Conservation (phyloP, 352 stramenopile genomes). For the Pythium aquatile region DNA sequence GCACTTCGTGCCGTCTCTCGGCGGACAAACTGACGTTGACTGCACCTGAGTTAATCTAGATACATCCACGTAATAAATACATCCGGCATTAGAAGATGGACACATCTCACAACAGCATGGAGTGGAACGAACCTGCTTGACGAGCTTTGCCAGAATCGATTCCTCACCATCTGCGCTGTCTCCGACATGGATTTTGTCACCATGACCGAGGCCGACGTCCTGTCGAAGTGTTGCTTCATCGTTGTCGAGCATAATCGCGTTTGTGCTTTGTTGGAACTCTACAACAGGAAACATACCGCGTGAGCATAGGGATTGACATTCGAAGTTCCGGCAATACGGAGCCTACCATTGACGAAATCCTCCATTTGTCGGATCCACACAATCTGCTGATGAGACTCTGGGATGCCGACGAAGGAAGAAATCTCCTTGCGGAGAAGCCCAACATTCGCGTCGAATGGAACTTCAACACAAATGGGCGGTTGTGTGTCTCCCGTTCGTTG, state of each 20-base stretch:
- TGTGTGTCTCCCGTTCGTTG: constrained; percentile 80
- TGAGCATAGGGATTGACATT: neutral
- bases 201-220: constrained; percentile 81
- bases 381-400: constrained; percentile 78
- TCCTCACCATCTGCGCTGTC: constrained; percentile 75
- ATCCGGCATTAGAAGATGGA: too few species aligned
- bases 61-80: too few species aligned
- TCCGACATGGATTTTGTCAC: constrained; percentile 89
- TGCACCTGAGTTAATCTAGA: constrained; percentile 81
- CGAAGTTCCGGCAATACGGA: neutral
- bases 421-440: constrained; percentile 75
- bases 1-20: constrained; percentile 85
- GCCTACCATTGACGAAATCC: constrained; percentile 75
- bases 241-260: constrained; percentile 66
- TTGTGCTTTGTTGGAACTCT: constrained; percentile 71
- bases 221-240: constrained; percentile 69
- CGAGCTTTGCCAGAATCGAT: constrained; percentile 78
- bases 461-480: constrained; percentile 74
- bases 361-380: constrained; percentile 89
- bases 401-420: constrained; percentile 77
- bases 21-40: constrained; percentile 81
- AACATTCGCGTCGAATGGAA: constrained; percentile 78
- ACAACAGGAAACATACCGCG: constrained; percentile 8
- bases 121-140: constrained; percentile 58
- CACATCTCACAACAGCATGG: too few species aligned